Conservation (phyloP, 2,329 filamentous ascomycete species). For the Intubia oerlemansii region DNA sequence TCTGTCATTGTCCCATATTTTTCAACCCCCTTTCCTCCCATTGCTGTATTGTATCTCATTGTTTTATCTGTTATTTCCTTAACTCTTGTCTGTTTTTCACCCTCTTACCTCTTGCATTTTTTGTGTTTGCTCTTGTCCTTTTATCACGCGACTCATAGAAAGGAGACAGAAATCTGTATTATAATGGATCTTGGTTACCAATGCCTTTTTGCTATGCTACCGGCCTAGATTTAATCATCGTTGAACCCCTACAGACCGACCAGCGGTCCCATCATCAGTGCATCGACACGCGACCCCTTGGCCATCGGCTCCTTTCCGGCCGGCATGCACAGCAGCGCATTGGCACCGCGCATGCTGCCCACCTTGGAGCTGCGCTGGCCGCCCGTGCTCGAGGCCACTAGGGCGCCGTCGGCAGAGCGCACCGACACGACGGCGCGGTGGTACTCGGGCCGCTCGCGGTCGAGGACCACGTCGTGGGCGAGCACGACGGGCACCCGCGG, state of each 20-base stretch:
- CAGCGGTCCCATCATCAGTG: slow-evolving; percentile 49
- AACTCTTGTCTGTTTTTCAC: not conserved
- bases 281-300: slow-evolving; percentile 53
- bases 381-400: slow-evolving; percentile 67
- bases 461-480: slow-evolving; percentile 50
- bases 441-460: slow-evolving; percentile 65
- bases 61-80: not conserved
- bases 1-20: too few relatives aligned
- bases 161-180: too few relatives aligned
- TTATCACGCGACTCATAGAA: too few relatives aligned
- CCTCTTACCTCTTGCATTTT: not conserved
- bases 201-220: too few relatives aligned
- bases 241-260: slow-evolving; percentile 10
- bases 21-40: too few relatives aligned
- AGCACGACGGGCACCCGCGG: slow-evolving; percentile 51
- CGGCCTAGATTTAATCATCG: too few relatives aligned
- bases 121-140: not conserved
- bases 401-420: slow-evolving; percentile 44
- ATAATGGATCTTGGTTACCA: too few relatives aligned
- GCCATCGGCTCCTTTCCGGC: slow-evolving; percentile 38
- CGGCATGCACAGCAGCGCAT: slow-evolving; percentile 63
- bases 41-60: too few relatives aligned
- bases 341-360: slow-evolving; percentile 72
- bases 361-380: slow-evolving; percentile 78
- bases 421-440: slow-evolving; percentile 61